Conservation (phyloP, 352 stramenopile species). For the Phytophthora meadii region DNA sequence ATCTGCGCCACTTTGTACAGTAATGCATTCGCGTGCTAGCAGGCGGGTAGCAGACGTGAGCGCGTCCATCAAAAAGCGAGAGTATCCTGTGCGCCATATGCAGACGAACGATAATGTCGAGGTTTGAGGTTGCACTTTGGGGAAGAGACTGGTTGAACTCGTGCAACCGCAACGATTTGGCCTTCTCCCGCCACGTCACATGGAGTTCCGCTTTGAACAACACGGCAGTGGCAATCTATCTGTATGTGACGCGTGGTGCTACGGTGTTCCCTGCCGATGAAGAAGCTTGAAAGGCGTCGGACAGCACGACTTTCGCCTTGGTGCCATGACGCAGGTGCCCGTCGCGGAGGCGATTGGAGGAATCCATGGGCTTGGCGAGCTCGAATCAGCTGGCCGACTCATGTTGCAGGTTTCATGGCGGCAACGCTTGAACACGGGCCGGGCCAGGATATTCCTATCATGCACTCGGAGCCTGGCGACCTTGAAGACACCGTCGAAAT, state of each 20-base stretch:
- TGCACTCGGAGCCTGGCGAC: slow-evolving; percentile 3
- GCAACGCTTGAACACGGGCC: slow-evolving; percentile 15
- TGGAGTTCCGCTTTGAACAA: slow-evolving; percentile 27
- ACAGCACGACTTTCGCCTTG: too few species aligned
- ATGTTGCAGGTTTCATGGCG: slow-evolving; percentile 12
- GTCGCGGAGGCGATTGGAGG: slow-evolving; percentile 16
- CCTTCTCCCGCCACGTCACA: slow-evolving; percentile 33
- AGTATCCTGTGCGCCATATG: slow-evolving; percentile 7
- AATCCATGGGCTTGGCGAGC: slow-evolving; percentile 3
- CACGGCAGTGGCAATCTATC: slow-evolving; percentile 8
- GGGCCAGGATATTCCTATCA: slow-evolving; percentile 21
- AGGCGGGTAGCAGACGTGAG: background rate
- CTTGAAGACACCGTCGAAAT: slow-evolving; percentile 24
- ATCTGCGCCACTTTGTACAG: background rate
- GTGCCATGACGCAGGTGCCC: slow-evolving; percentile 6
- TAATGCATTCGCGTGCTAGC: background rate
- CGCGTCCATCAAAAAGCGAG: background rate
- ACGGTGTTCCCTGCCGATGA: too few species aligned
- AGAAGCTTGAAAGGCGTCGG: too few species aligned
- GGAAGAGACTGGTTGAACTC: slow-evolving; percentile 22
- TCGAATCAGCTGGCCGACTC: slow-evolving; percentile 9
- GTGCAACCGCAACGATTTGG: slow-evolving; percentile 36
- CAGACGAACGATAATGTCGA: slow-evolving; percentile 4
- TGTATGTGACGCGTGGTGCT: slow-evolving; percentile 32
- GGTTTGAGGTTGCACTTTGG: slow-evolving; percentile 29